Conservation (phyloP, 2,329 filamentous ascomycete species). For the Monosporascus sp. region DNA sequence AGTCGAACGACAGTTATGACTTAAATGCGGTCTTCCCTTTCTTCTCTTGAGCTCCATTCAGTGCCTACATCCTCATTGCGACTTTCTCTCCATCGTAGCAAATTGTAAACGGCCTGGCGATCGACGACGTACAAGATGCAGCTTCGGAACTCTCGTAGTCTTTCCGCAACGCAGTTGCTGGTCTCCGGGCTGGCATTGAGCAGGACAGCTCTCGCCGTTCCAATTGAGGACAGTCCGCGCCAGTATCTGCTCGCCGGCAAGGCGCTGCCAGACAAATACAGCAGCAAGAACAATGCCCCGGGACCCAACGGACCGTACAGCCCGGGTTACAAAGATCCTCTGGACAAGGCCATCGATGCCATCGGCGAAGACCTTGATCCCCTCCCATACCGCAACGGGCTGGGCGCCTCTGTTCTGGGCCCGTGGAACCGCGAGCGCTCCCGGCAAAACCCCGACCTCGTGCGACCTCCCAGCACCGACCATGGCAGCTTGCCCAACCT, state of each 20-base stretch:
- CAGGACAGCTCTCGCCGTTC: slow-evolving; percentile 19
- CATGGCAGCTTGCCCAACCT: slow-evolving; percentile 66
- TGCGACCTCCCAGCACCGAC: slow-evolving; percentile 69
- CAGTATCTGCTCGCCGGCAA: slow-evolving; percentile 49
- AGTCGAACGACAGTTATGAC: too few species aligned
- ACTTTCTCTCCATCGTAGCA: too few species aligned
- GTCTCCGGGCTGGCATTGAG: slow-evolving; percentile 19
- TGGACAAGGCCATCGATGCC: slow-evolving; percentile 58
- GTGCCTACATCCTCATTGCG: too few species aligned
- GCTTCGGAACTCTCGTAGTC: slow-evolving; percentile 7
- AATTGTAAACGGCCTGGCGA: background rate
- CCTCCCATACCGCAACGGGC: slow-evolving; percentile 57
- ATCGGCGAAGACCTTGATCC: slow-evolving; percentile 57
- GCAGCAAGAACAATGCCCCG: slow-evolving; percentile 28
- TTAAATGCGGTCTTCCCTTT: too few species aligned
- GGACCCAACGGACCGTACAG: slow-evolving; percentile 44
- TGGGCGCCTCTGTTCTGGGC: slow-evolving; percentile 62
- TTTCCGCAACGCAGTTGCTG: slow-evolving; percentile 17
- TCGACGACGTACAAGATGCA: slow-evolving; percentile 18
- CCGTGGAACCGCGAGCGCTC: slow-evolving; percentile 65
- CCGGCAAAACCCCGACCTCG: slow-evolving; percentile 64
- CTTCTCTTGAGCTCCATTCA: too few species aligned
- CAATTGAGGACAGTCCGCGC: slow-evolving; percentile 45
- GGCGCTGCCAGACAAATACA: slow-evolving; percentile 38
- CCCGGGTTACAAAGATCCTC: slow-evolving; percentile 54